Evolutionary conservation across 805 yeast genomes (phyloP).

Genomic region (Barnettozyma vustinii): DNA sequence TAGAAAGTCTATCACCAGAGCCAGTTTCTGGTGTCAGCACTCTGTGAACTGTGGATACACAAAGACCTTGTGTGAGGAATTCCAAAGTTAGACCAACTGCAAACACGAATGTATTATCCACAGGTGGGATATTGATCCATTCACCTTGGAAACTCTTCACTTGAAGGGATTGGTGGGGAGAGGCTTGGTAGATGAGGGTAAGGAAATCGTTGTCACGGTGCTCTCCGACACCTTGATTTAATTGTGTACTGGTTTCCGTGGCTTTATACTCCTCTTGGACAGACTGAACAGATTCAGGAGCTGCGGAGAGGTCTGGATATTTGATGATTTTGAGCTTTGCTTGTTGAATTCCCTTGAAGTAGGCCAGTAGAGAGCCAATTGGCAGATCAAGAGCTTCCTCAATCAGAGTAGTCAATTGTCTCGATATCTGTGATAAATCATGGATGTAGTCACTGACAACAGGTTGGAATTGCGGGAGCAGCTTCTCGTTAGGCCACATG

Average conservation of each 20-base stretch:
- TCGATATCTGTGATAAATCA: constrained; percentile 40
- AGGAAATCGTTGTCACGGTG: constrained; percentile 63
- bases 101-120: constrained; percentile 37
- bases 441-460: constrained; percentile 32
- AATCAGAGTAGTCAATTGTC: constrained; percentile 39
- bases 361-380: constrained; percentile 38
- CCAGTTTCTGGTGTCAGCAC: constrained; percentile 28
- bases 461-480: constrained; percentile 32
- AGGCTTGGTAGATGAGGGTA: constrained; percentile 56
- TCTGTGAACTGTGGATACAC: constrained; percentile 45
- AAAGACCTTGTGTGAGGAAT: constrained; percentile 41
- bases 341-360: constrained; percentile 39
- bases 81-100: constrained; percentile 47
- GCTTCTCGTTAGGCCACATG: constrained; percentile 35
- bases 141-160: constrained; percentile 43
- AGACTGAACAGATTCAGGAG: constrained; percentile 18
- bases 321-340: constrained; percentile 38
- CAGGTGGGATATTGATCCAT: constrained; percentile 42
- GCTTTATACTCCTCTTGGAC: constrained; percentile 40
- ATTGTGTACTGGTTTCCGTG: constrained; percentile 35
- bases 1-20: constrained; percentile 33
- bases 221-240: constrained; percentile 35
- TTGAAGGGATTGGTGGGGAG: constrained; percentile 38
- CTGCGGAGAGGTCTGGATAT: constrained; percentile 26
- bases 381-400: constrained; percentile 52